phyloP scores from a whole-genome alignment of 352 stramenopile species.

The Pythium vanterpoolii region DNA sequence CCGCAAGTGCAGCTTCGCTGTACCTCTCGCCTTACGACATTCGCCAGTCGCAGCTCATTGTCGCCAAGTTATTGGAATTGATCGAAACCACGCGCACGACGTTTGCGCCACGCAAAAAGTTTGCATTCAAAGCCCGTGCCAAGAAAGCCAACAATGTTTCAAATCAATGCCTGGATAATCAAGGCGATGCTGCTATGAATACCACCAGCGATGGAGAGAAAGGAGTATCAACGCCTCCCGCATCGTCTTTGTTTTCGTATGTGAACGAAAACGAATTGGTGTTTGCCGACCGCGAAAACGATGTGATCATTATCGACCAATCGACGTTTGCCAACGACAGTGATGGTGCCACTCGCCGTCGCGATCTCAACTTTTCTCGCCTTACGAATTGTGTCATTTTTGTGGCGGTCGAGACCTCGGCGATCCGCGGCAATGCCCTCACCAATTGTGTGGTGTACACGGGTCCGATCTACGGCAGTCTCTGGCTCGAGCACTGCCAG shows the following conservation, averaged over 20 bases:
- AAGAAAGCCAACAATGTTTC: conserved; percentile 7
- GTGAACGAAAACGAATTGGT: conserved; percentile 53
- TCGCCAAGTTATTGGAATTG: conserved; percentile 52
- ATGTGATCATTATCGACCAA: conserved; percentile 68
- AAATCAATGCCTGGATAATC: background rate
- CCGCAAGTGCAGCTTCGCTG: conserved; percentile 62
- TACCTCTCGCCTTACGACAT: conserved; percentile 87
- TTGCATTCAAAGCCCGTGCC: conserved; percentile 48
- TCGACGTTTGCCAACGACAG: conserved; percentile 38
- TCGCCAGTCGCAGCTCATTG: conserved; percentile 69
- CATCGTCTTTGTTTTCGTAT: conserved; percentile 6
- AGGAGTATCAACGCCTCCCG: no score
- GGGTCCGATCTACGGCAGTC: conserved; percentile 73
- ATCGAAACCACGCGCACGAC: conserved; percentile 64
- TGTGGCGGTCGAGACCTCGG: conserved; percentile 65
- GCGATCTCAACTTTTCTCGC: conserved; percentile 70
- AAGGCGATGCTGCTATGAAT: conserved; percentile 11
- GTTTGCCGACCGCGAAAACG: conserved; percentile 48
- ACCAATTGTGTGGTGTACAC: conserved; percentile 73
- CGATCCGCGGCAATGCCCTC: conserved; percentile 66
- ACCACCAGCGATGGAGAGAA: background rate
- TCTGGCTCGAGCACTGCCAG: conserved; percentile 83
- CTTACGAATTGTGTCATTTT: conserved; percentile 71
- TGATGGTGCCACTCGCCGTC: conserved; percentile 28
- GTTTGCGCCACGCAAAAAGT: conserved; percentile 84